Evolutionary conservation across 2,329 filamentous ascomycete genomes (phyloP).

Genomic region (Hymenoscyphus linearis): DNA sequence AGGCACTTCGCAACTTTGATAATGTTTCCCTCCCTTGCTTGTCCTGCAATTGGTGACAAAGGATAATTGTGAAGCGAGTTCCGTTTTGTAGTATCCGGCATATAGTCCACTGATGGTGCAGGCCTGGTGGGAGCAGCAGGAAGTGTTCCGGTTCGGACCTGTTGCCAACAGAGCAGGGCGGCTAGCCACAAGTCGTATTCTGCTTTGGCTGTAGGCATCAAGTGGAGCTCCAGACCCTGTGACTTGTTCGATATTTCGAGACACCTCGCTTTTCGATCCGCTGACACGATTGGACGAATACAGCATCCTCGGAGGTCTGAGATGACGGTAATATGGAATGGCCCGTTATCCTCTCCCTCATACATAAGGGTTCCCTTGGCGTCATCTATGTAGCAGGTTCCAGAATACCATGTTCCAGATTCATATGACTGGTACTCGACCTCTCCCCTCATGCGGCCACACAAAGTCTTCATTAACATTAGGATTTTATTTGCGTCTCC

Average conservation of each 20-base stretch:
- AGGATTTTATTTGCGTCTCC: constrained; percentile 68
- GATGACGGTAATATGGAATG: constrained; percentile 62
- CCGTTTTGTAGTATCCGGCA: constrained; percentile 27
- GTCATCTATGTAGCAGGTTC: constrained; percentile 74
- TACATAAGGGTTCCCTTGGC: constrained; percentile 70
- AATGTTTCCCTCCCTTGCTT: constrained; percentile 74
- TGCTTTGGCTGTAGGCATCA: constrained; percentile 58
- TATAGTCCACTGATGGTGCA: constrained; percentile 21
- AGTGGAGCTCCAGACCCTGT: constrained; percentile 53
- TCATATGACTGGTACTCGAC: constrained; percentile 64
- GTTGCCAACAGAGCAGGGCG: constrained; percentile 76
- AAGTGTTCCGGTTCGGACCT: constrained; percentile 50
- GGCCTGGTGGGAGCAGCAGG: constrained; percentile 18
- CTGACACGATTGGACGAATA: constrained; percentile 51
- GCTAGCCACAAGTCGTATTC: constrained; percentile 78
- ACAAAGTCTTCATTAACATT: constrained; percentile 70
- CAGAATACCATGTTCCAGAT: constrained; percentile 59
- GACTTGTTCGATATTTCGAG: constrained; percentile 51
- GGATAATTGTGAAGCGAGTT: constrained; percentile 39
- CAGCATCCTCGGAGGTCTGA: constrained; percentile 69
- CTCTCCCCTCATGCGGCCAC: constrained; percentile 74
- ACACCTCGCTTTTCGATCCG: constrained; percentile 42
- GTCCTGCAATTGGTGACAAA: constrained; percentile 34
- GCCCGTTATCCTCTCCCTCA: constrained; percentile 61
- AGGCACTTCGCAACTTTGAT: constrained; percentile 94